phyloP scores from a whole-genome alignment of 192 early-diverging fungal species.

The Lobosporangium transversale region DNA sequence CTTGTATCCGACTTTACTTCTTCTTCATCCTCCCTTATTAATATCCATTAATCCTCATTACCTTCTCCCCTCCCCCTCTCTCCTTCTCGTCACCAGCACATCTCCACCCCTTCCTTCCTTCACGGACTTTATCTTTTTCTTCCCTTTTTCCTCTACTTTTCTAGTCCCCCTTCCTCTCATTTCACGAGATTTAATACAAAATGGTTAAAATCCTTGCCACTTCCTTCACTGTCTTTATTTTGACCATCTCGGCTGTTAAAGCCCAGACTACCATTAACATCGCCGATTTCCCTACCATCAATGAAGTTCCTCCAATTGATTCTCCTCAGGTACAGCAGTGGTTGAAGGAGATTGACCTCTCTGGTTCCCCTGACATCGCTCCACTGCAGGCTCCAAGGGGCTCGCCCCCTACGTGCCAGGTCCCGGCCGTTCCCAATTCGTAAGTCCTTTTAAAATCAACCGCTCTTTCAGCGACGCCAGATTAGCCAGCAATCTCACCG shows the following conservation, averaged over 20 bases:
- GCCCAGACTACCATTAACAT: constrained; percentile 28
- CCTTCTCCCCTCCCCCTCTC: constrained; percentile 2
- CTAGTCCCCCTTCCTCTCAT: constrained; percentile 48
- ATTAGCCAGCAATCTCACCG: not conserved
- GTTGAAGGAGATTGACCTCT: constrained; percentile 51
- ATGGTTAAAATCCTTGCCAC: constrained; percentile 41
- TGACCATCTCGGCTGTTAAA: constrained; percentile 39
- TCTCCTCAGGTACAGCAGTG: constrained; percentile 32
- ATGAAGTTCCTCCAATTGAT: constrained; percentile 21
- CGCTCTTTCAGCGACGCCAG: not conserved
- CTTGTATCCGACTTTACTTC: not conserved
- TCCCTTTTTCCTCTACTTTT: constrained; percentile 11
- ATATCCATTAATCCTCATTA: not conserved
- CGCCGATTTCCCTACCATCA: constrained; percentile 31
- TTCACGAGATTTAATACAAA: constrained; percentile 34
- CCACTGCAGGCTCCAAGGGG: constrained; percentile 3
- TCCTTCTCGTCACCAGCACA: constrained; percentile 1
- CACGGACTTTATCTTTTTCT: constrained; percentile 1
- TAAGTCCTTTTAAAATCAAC: constrained; percentile 10
- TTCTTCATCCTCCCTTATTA: constrained; percentile 3
- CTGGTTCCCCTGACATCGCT: constrained; percentile 25
- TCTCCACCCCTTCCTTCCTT: not conserved
- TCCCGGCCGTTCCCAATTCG: constrained; percentile 14
- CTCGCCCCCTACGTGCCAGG: constrained; percentile 28
- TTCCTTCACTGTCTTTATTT: constrained; percentile 29